Base-by-base conservation (phyloP, 1,284 basidiomycete genomes). In the Hymenochaete sp. region DNA sequence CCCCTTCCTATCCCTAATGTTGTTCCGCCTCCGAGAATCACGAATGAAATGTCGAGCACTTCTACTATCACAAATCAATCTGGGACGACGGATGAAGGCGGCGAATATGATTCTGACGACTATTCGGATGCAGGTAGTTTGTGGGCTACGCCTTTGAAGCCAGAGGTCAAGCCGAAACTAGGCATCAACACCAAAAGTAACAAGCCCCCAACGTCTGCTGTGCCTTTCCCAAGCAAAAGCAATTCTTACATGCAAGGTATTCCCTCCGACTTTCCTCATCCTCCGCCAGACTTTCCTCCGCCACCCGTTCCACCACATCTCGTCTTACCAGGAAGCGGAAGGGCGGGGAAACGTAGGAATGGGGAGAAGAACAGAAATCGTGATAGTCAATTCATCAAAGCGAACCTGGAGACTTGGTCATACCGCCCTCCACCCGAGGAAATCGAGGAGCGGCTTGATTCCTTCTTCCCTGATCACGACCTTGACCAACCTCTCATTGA, bases 401-500 rank as follows among this genome's bases (percentile, higher is more conserved):
- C 67, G 51, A 58, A 73, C 51, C 75, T 76, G 50, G 67, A 70
- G 36, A 79, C 77, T 11, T 92, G 88, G 88, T 84, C 85, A 38
- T 79, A 86, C 53, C 86, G 96, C 58, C 96, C 96, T 10, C 81
- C 85, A 25, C 82, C 93, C 0, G 96, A 98, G 60, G 87, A 90
- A 57, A 83, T 99, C 45, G 93, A 93, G 62, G 88, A 98, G 47
- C 82, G 88, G 46, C 73, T 98, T 5, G 90, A 98, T 57, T 82
- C 88, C 53, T 97, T 91, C 70, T 99, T 99, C 73, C 93, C 93
- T 0, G 82, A 88, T 55, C 90, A 97, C 60, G 93, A 98, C 59
- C 75, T 98, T 41, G 96, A 98, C 65, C 87, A 90, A 59, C 95
- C 95, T 1, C 82, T 98, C 48, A 86, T 98, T 47, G 93, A 98